Percentiles rank a stretch among this genome's conserved stretches.
These are phyloP conservation scores for Wolfiporia cocos DNA, from an alignment of 1,284 basidiomycete genomes.

Conservation along the genomic window DNA sequence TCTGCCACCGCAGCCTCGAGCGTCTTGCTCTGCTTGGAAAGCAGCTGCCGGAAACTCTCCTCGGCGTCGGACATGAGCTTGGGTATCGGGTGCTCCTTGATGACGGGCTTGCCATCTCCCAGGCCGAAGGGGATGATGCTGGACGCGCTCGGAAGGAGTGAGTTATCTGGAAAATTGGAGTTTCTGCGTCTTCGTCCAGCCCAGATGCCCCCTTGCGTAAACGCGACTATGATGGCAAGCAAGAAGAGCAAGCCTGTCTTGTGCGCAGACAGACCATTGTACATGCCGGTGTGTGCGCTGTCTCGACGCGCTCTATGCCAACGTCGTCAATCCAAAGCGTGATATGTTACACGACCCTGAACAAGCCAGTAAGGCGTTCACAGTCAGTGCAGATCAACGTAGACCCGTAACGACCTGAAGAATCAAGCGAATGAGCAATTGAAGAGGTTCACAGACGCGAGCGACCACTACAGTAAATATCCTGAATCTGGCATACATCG, in stretches of 20 bases:
- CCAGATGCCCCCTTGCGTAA: conserved; percentile 53
- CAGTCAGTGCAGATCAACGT: too few relatives aligned
- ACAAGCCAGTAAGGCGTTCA: too few relatives aligned
- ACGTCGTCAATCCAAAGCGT: too few relatives aligned
- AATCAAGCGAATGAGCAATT: too few relatives aligned
- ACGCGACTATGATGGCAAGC: conserved; percentile 40
- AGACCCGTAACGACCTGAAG: too few relatives aligned
- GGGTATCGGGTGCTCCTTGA: conserved; percentile 70
- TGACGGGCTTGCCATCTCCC: conserved; percentile 13
- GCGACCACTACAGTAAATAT: too few relatives aligned
- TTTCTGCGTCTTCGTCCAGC: conserved; percentile 27
- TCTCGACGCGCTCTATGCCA: too few relatives aligned
- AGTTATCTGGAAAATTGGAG: conserved; percentile 22
- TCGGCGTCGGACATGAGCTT: conserved; percentile 79
- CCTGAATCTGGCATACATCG: too few relatives aligned
- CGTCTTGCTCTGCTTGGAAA: conserved; percentile 72
- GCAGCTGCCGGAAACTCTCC: conserved; percentile 53
- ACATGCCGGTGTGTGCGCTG: conserved; percentile 17
- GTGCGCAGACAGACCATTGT: conserved; percentile 21
- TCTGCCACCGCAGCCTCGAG: conserved; percentile 70
- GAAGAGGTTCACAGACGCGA: too few relatives aligned
- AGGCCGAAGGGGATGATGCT: conserved; percentile 19
- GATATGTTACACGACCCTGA: too few relatives aligned
- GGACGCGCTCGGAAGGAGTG: conserved; percentile 14
- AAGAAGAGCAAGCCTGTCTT: conserved; percentile 39